Base-by-base conservation (phyloP, 108 stramenopile species). In the Skeletonema menzelii region DNA sequence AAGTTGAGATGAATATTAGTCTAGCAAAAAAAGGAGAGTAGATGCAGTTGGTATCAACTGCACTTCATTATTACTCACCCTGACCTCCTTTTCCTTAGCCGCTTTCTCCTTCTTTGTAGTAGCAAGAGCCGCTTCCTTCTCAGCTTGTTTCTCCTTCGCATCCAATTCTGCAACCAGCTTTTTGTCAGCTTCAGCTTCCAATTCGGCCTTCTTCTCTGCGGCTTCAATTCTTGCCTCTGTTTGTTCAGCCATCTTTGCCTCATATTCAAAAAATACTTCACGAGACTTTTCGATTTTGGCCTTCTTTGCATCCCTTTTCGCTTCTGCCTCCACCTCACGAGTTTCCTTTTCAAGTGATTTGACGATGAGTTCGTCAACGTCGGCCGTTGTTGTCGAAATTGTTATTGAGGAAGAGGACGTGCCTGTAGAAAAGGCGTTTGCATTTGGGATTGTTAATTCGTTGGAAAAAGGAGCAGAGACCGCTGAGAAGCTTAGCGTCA, bases 181-280 rank as follows among this genome's bases (percentile, higher is more conserved):
- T 27, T 64, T 71, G 27, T 78, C 77, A 13, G 65, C 59, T 13
- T 71, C 59, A 12, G 38, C 58, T 71, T 78, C 70, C 27, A 61
- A 13, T 34, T 66, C 57, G 32, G 69, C 65, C 34, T 75, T 37
- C 31, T 66, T 35, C 63, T 82, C 81, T n/a, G 65, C 77, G n/a
- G 72, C 81, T 60, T 79, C 80, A 42, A 85, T 82, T 8, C 80
- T 20, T 14, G 80, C 80, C 65, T 82, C 84, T 30, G 65, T 31
- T 58, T 82, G 66, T 26, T 76, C 80, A 32, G 84, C 84, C 68
- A 63, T 74, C 46, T 77, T 79, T 19, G 81, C 84, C 24, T 85
- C 84, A 47, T 85, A 85, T 35, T 85, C 81, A 38, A 82, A 85
- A 56, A 79, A 85, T 19, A 69, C 69, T 24, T 82, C 76, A 6